Evolutionary conservation across 176 grass and related monocot genomes (phyloP).

Genomic region (Otatea glauca): DNA sequence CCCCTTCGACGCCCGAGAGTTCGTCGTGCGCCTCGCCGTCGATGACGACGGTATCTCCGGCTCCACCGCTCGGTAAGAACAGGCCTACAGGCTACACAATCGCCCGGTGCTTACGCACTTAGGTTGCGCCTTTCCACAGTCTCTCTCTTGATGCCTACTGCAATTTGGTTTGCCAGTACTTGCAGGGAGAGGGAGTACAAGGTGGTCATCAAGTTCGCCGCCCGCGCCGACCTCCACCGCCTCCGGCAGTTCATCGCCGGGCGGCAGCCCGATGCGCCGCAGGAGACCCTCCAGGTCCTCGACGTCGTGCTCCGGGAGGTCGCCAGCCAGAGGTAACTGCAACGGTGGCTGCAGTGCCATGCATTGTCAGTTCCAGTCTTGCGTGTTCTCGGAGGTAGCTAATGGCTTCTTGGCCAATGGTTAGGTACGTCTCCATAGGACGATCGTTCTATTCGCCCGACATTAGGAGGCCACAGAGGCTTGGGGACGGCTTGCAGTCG

Average conservation of each 20-base stretch:
- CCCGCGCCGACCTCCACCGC: constrained; percentile 91
- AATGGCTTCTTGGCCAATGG: background rate
- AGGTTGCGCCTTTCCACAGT: too few relatives aligned
- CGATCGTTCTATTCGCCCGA: constrained; percentile 94
- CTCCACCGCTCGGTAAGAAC: constrained; percentile 57
- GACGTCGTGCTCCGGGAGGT: constrained; percentile 92
- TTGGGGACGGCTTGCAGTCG: too few relatives aligned
- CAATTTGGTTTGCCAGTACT: background rate
- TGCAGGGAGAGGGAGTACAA: constrained; percentile 87
- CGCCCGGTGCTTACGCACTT: background rate
- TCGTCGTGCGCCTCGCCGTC: constrained; percentile 77
- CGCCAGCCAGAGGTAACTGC: constrained; percentile 75
- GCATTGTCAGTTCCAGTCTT: background rate
- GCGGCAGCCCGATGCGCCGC: constrained; percentile 77
- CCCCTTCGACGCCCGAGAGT: constrained; percentile 86
- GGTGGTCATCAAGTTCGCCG: constrained; percentile 93
- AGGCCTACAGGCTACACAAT: too few relatives aligned
- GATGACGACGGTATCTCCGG: constrained; percentile 63
- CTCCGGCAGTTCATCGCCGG: constrained; percentile 88
- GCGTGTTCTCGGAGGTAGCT: constrained; percentile 20
- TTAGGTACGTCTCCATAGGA: constrained; percentile 77
- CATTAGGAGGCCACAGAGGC: constrained; percentile 64
- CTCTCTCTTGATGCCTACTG: background rate
- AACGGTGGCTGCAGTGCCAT: constrained; percentile 24
- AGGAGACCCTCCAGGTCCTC: constrained; percentile 93